Conservation (phyloP, 495 filamentous ascomycete species). For the Melanomma pulvis-pyrius region DNA sequence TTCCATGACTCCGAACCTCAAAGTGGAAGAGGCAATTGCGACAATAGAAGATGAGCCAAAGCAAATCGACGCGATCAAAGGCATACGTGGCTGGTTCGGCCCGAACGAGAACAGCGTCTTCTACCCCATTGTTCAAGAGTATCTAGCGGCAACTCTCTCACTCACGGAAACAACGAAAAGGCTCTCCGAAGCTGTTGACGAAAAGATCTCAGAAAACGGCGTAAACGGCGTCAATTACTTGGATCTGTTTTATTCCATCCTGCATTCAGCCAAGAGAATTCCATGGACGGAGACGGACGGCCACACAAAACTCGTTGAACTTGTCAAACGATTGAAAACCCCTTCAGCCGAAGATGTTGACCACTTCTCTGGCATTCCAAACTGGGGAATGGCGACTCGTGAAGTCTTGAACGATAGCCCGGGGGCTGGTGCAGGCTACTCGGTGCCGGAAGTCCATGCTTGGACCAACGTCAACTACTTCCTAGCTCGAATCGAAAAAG, state of each 20-base stretch:
- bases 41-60: constrained; percentile 9
- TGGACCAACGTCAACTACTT: constrained; percentile 33
- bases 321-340: constrained; percentile 12
- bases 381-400: constrained; percentile 7
- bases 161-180: constrained; percentile 2
- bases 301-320: constrained; percentile 8
- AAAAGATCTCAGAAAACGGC: background rate
- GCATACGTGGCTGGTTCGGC: constrained; percentile 17
- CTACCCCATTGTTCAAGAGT: constrained; percentile 13
- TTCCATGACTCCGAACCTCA: background rate
- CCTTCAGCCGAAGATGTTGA: background rate
- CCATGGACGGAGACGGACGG: background rate
- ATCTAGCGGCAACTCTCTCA: background rate
- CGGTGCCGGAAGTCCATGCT: constrained; percentile 27
- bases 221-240: background rate
- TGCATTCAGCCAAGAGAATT: constrained; percentile 25
- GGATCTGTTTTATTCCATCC: constrained; percentile 11
- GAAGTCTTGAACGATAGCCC: constrained; percentile 25
- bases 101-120: background rate
- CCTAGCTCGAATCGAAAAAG: constrained; percentile 16
- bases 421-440: constrained; percentile 13
- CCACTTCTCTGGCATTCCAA: background rate
- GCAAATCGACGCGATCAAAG: constrained; percentile 26
- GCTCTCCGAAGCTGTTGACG: background rate
- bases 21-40: constrained; percentile 15